Conservation (phyloP, 2,329 filamentous ascomycete species). For the Cladosporium sp. region DNA sequence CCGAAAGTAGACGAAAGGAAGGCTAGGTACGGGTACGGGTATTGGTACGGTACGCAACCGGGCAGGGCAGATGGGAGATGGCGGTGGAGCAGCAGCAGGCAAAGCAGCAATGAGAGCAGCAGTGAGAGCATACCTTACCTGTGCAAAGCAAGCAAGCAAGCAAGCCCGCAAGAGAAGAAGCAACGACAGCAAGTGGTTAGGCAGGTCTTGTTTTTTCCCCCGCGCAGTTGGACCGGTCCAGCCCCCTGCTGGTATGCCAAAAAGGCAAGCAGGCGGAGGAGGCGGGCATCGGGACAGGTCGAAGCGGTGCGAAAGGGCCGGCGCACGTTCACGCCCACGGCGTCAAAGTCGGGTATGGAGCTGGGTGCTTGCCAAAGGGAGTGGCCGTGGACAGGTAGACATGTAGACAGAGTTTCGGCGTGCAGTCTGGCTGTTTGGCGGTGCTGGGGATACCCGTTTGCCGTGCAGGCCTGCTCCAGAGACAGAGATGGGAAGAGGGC, state of each 20-base stretch:
- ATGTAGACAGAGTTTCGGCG: too few relatives aligned
- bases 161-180: neutral
- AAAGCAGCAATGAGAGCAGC: neutral
- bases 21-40: neutral
- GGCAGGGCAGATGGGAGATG: neutral
- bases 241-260: conserved; percentile 10
- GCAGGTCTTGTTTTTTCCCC: too few relatives aligned
- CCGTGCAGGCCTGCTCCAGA: too few relatives aligned
- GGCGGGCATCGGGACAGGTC: neutral
- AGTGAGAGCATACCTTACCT: too few relatives aligned
- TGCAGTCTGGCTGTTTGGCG: too few relatives aligned
- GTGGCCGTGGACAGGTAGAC: too few relatives aligned
- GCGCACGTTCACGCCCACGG: conserved; percentile 4
- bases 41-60: too few relatives aligned
- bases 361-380: too few relatives aligned
- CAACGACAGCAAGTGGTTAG: neutral
- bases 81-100: conserved; percentile 12
- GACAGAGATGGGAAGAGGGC: too few relatives aligned
- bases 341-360: too few relatives aligned
- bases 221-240: conserved; percentile 2
- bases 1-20: neutral
- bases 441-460: too few relatives aligned
- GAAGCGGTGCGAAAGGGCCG: neutral
- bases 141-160: too few relatives aligned
- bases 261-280: conserved; percentile 6